Evolutionary conservation across 2,329 filamentous ascomycete genomes (phyloP).

Genomic region (Aureobasidium sp.): DNA sequence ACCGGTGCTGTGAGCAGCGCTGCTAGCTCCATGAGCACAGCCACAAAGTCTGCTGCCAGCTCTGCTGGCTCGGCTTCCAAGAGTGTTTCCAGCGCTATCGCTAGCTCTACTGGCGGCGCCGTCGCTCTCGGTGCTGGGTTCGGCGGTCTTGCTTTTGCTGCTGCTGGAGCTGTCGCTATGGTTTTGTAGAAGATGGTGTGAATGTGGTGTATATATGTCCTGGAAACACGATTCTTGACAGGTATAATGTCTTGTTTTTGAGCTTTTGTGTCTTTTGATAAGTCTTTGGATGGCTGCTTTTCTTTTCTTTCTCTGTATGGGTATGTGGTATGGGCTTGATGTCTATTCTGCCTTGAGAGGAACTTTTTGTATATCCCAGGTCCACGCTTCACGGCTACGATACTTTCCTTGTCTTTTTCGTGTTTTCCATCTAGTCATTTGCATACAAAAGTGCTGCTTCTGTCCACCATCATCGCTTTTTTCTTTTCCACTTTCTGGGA

Average conservation of each 20-base stretch:
- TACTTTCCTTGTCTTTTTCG: neutral
- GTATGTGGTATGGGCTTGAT: neutral
- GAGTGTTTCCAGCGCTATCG: constrained; percentile 37
- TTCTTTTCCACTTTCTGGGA: neutral
- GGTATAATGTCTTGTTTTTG: neutral
- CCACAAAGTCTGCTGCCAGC: constrained; percentile 15
- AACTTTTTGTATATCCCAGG: neutral
- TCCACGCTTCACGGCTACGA: neutral
- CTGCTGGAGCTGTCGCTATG: constrained; percentile 34
- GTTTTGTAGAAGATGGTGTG: neutral
- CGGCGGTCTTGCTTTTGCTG: constrained; percentile 32
- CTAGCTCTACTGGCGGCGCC: constrained; percentile 29
- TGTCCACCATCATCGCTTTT: no score
- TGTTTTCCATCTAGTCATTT: neutral
- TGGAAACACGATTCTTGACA: neutral
- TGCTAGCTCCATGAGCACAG: constrained; percentile 13
- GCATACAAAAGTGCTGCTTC: no score
- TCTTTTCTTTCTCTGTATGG: neutral
- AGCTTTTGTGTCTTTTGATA: neutral
- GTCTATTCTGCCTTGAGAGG: neutral
- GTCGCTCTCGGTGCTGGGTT: constrained; percentile 31
- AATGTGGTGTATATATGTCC: neutral
- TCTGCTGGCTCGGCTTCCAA: constrained; percentile 42
- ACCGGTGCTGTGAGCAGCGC: neutral
- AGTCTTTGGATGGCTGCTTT: neutral